These are phyloP conservation scores for Saccharum officinarum DNA, from an alignment of 176 grass and related monocot species.

Conservation along the genomic window DNA sequence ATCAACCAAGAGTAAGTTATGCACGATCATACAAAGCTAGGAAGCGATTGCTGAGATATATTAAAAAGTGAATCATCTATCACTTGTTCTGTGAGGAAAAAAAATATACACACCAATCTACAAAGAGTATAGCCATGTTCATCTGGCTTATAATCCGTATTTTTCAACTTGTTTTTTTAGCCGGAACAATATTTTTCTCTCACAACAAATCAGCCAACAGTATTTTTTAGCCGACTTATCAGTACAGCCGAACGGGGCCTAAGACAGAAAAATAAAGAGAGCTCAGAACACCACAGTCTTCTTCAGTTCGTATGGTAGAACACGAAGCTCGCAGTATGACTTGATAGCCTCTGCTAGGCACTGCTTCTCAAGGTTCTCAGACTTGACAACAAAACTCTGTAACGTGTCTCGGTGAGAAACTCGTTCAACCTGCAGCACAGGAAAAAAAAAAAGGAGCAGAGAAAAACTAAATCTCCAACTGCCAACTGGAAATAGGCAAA, in stretches of 20 bases:
- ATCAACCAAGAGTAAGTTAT: not conserved
- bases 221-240: no score
- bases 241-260: not conserved
- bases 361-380: constrained; percentile 91
- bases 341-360: constrained; percentile 88
- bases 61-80: not conserved
- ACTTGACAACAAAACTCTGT: constrained; percentile 81
- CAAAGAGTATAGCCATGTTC: not conserved
- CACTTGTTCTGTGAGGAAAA: not conserved
- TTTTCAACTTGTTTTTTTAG: no score
- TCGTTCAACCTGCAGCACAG: constrained; percentile 66
- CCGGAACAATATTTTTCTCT: no score
- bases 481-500: not conserved
- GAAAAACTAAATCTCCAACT: not conserved
- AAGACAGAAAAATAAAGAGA: not conserved
- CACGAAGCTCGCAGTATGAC: constrained; percentile 87
- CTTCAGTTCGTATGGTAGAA: constrained; percentile 72
- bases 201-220: no score
- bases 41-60: not conserved
- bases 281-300: constrained; percentile 92
- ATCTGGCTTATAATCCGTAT: no score
- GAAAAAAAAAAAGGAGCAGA: not conserved
- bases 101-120: not conserved
- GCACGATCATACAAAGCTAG: not conserved
- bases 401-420: constrained; percentile 89